phyloP scores from a whole-genome alignment of 1,284 basidiomycete species.

The Sporisorium scitamineum region DNA sequence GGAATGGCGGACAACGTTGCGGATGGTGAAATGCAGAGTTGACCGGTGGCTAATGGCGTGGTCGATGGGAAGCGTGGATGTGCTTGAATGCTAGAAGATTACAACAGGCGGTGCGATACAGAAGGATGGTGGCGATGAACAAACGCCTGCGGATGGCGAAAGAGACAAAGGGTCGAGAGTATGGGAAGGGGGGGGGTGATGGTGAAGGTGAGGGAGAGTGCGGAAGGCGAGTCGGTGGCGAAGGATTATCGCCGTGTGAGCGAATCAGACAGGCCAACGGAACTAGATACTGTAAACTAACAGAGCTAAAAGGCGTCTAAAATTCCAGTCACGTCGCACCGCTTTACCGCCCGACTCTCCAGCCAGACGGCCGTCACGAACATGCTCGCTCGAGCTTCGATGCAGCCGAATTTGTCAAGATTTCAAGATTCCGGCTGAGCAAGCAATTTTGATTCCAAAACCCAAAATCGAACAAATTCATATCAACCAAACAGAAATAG shows the following conservation, averaged over 20 bases:
- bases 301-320: not conserved
- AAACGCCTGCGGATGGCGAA: not conserved
- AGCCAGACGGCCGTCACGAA: not conserved
- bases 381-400: not conserved
- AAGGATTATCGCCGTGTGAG: constrained; percentile 7
- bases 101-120: not conserved
- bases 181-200: not conserved
- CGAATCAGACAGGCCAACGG: constrained; percentile 11
- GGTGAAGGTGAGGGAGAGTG: not conserved
- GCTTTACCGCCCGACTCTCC: not conserved
- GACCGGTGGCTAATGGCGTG: not conserved
- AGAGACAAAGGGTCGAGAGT: not conserved
- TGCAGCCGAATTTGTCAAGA: constrained; percentile 1
- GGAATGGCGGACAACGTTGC: not conserved
- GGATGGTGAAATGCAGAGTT: not conserved
- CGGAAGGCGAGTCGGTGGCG: constrained; percentile 6
- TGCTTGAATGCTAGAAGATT: not conserved
- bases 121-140: not conserved
- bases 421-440: constrained; percentile 3
- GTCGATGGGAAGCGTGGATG: not conserved
- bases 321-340: constrained; percentile 1
- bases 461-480: too few species aligned
- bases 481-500: too few species aligned
- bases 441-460: not conserved
- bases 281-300: not conserved